Percentiles rank a stretch among this genome's conserved stretches.
Conservation (phyloP, 441 rosid genomes). For the Biscutella laevigata region DNA sequence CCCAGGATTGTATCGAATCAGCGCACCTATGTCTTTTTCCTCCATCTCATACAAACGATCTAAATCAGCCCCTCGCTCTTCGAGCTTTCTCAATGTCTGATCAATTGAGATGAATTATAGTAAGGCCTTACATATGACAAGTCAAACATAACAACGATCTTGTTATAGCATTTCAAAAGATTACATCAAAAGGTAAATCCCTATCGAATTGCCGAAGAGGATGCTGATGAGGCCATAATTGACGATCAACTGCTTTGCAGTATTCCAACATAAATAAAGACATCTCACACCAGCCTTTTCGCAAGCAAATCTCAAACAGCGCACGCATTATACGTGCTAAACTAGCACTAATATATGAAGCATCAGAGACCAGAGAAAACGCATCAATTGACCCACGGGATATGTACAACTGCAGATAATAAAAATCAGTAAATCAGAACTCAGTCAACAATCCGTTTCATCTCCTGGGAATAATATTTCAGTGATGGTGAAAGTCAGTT, state of each 20-base stretch:
- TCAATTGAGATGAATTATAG: conserved; percentile 20
- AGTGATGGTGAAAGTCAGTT: conserved; percentile 12
- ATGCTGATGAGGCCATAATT: conserved; percentile 97
- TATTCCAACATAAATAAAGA: conserved; percentile 88
- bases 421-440: conserved; percentile 22
- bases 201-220: conserved; percentile 94
- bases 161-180: conserved; percentile 20
- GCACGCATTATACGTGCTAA: conserved; percentile 99
- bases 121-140: not conserved
- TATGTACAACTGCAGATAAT: conserved; percentile 74
- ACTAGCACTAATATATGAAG: conserved; percentile 98
- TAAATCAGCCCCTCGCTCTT: conserved; percentile 82
- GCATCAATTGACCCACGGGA: conserved; percentile 92
- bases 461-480: conserved; percentile 12
- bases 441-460: conserved; percentile 9
- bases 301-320: conserved; percentile 89
- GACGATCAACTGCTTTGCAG: conserved; percentile 99
- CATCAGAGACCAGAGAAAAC: conserved; percentile 94
- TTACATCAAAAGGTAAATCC: conserved; percentile 79
- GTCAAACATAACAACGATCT: not conserved
- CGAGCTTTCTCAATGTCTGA: conserved; percentile 93
- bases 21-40: conserved; percentile 89
- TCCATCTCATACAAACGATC: conserved; percentile 92
- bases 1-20: conserved; percentile 91
- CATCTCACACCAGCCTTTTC: conserved; percentile 98